Conservation (phyloP, 1,284 basidiomycete species). For the Earliella scabrosa region DNA sequence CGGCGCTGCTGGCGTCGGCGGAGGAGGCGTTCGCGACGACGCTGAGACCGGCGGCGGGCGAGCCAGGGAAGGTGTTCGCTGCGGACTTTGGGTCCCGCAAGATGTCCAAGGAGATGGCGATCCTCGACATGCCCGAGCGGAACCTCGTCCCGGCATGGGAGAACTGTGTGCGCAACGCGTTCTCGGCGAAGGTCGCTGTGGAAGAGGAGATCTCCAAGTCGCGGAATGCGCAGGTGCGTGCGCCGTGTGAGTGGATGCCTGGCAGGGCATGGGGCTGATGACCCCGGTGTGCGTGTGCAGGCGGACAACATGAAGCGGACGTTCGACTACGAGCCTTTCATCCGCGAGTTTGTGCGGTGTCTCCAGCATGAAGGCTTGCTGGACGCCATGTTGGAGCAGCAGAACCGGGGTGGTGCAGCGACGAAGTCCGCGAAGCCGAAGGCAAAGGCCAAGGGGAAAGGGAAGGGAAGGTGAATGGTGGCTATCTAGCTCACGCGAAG, state of each 20-base stretch:
- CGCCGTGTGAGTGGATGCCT: neutral
- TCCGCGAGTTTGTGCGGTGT: slow-evolving; percentile 47
- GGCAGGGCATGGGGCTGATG: neutral
- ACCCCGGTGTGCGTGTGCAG: slow-evolving; percentile 34
- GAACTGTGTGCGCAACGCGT: slow-evolving; percentile 44
- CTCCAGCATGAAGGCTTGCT: slow-evolving; percentile 53
- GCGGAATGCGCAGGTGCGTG: slow-evolving; percentile 48
- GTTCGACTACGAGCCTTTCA: slow-evolving; percentile 65
- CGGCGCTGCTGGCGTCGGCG: slow-evolving; percentile 36
- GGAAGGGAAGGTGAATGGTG: neutral
- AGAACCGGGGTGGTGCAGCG: neutral
- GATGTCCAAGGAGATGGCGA: slow-evolving; percentile 46
- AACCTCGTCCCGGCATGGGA: slow-evolving; percentile 49
- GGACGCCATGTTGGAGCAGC: slow-evolving; percentile 25
- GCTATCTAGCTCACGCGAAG: neutral
- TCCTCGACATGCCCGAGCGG: slow-evolving; percentile 47
- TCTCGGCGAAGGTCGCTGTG: slow-evolving; percentile 46
- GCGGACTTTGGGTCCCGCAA: slow-evolving; percentile 49
- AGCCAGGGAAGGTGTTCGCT: slow-evolving; percentile 38
- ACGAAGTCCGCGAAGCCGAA: neutral
- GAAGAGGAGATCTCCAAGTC: slow-evolving; percentile 57
- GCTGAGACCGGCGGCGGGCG: slow-evolving; percentile 27
- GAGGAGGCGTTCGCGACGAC: slow-evolving; percentile 39
- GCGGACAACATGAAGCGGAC: slow-evolving; percentile 59
- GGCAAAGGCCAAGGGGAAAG: slow-evolving; percentile 4